These are phyloP conservation scores for Cucumis cinereus DNA, from an alignment of 306 rosid genomes.

Conservation along the genomic window DNA sequence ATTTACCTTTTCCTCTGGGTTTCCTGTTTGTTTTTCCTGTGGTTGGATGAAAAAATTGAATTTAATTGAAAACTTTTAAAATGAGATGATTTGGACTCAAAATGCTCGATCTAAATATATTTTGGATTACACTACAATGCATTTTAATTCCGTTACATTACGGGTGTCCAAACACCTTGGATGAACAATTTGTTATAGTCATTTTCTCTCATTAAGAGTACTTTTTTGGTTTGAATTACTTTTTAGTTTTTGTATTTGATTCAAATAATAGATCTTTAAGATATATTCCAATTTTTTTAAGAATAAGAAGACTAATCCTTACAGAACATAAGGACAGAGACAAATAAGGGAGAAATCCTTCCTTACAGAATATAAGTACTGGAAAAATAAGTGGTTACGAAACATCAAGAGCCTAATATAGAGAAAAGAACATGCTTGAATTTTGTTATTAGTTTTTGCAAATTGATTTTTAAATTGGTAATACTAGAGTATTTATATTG, in stretches of 20 bases:
- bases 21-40: neutral
- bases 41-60: too few relatives aligned
- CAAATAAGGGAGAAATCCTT: neutral
- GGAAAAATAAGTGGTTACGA: neutral
- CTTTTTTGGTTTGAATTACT: neutral
- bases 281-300: neutral
- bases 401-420: neutral
- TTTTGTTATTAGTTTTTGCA: too few relatives aligned
- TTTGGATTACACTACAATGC: too few relatives aligned
- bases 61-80: too few relatives aligned
- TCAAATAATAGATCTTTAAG: neutral
- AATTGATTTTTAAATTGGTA: neutral
- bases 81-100: too few relatives aligned
- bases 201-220: neutral
- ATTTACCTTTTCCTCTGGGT: neutral
- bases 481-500: neutral
- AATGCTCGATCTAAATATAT: too few relatives aligned
- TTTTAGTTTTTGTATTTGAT: neutral
- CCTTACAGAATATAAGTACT: neutral
- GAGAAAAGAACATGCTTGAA: neutral
- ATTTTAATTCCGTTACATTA: too few relatives aligned
- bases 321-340: neutral
- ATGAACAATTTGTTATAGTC: neutral
- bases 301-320: neutral
- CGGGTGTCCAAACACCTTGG: too few relatives aligned